Evolutionary conservation across 495 filamentous ascomycete species (phyloP).

Genomic region (Hyaloscypha bicolor): DNA sequence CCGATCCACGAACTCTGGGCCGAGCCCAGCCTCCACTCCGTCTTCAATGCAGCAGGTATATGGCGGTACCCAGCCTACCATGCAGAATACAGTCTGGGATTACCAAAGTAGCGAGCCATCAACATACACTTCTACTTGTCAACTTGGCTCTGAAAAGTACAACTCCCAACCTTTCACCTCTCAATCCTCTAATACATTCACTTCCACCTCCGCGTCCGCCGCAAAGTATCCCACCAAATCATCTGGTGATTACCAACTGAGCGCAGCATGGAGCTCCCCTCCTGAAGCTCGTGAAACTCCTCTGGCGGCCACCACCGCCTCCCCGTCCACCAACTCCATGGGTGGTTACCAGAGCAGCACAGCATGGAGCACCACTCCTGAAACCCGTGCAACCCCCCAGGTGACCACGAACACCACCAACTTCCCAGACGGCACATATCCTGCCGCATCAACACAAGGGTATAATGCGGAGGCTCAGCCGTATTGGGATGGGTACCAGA

Average conservation of each 20-base stretch:
- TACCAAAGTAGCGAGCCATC: background rate
- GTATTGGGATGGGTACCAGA: background rate
- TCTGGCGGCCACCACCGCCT: background rate
- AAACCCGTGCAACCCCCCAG: background rate
- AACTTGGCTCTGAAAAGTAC: background rate
- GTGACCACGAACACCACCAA: background rate
- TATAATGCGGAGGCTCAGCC: background rate
- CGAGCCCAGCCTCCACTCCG: background rate
- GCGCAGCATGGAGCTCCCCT: background rate
- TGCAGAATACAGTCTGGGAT: background rate
- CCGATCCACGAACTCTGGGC: background rate
- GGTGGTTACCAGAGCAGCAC: background rate
- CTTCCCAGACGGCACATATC: background rate
- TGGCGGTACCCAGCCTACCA: background rate
- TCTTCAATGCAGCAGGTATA: background rate
- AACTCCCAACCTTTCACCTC: background rate
- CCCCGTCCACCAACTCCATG: background rate
- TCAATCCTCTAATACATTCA: background rate
- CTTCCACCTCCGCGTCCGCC: background rate
- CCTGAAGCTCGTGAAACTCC: background rate
- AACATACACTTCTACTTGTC: background rate
- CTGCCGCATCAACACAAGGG: background rate
- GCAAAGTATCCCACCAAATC: background rate
- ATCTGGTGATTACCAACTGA: background rate
- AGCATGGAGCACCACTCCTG: background rate